Evolutionary conservation across 1,284 basidiomycete species (phyloP), one percentile per base, ranked within the genome.

Genomic region (Thelephora terrestris): DNA sequence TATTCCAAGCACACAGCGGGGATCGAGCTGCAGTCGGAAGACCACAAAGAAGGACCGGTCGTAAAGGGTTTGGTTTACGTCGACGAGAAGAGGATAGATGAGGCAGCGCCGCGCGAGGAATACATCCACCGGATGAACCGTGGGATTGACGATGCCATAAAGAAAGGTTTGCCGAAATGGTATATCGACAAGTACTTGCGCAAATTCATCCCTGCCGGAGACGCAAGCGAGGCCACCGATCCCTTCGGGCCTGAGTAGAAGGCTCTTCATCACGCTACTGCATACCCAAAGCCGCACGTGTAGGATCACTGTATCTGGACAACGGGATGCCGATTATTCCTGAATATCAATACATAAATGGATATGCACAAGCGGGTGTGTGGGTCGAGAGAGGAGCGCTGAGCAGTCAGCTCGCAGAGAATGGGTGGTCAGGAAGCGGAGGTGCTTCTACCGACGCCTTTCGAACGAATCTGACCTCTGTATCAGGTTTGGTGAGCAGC

Each of bases 91-190:
- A 56, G 63, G 46, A 52, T 58, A 46, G 50, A 47, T 16, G 61
- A 62, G 29, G 65, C 67, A 10, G 46, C 50, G 9, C 64, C 69
- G 7, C 57, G 57, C 53, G 56, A 54, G 37, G 71, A 74, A 53
- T 74, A 74, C 52, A 66, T 73, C 37, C 50, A 55, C 48, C 61
- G 71, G 12, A 71, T 74, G 58, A 72, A 73, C 49, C 62, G 58
- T 57, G 71, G 60, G 1, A 66, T 74, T 32, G 55, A 53, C 25
- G 71, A 74, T 56, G 70, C 63, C 1, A 42, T 68, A 42, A 50
- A 56, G 45, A 58, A 61, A 37, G 71, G 70, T 3, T 55, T 73
- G 29, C 62, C 71, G 4, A 47, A 58, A 48, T 62, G 63, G 10
- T 74, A 73, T 49, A 61, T 75, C 35, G 62, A 70, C 16, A 66